A percentile compares a stretch with the other conserved stretches of the same genome.
These are phyloP conservation scores for Pestalotiopsis sp. DNA, from an alignment of 2,329 filamentous ascomycete genomes.

Conservation along the genomic window DNA sequence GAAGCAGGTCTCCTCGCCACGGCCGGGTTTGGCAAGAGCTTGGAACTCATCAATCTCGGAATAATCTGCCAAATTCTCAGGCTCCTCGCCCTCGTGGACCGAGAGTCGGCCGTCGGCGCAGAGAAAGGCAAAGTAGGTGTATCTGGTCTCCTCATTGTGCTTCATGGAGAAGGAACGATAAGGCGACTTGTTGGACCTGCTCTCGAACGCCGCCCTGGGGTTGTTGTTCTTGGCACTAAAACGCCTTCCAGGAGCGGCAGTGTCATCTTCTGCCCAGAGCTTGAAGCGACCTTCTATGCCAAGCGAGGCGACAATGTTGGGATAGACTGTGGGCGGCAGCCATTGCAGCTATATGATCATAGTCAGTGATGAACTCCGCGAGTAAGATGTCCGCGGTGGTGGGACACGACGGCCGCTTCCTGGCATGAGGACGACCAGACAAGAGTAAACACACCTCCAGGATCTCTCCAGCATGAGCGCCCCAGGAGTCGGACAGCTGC, in stretches of 20 bases:
- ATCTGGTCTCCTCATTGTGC: conserved; percentile 74
- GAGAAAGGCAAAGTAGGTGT: conserved; percentile 84
- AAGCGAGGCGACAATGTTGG: conserved; percentile 81
- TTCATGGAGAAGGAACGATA: conserved; percentile 87
- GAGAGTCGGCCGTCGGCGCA: conserved; percentile 79
- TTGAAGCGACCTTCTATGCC: conserved; percentile 89
- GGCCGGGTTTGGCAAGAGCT: conserved; percentile 68
- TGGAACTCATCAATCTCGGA: conserved; percentile 74
- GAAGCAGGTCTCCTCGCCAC: conserved; percentile 87
- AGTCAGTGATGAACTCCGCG: conserved; percentile 5
- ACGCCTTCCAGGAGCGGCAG: conserved; percentile 75
- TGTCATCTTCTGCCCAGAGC: conserved; percentile 89
- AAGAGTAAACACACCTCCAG: conserved; percentile 62
- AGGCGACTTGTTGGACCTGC: conserved; percentile 60
- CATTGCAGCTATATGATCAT: conserved; percentile 73
- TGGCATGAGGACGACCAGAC: neutral
- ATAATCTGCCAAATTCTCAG: conserved; percentile 80
- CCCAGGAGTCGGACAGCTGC: conserved; percentile 84
- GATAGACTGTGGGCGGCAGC: conserved; percentile 88
- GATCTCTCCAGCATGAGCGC: conserved; percentile 87
- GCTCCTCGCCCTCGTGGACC: conserved; percentile 83
- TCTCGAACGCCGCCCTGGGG: conserved; percentile 56
- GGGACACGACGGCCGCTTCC: neutral
- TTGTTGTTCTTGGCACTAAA: conserved; percentile 66
- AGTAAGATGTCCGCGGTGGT: neutral